Evolutionary conservation across 2,329 filamentous ascomycete species (phyloP).

Genomic region (Thelonectria discophora): DNA sequence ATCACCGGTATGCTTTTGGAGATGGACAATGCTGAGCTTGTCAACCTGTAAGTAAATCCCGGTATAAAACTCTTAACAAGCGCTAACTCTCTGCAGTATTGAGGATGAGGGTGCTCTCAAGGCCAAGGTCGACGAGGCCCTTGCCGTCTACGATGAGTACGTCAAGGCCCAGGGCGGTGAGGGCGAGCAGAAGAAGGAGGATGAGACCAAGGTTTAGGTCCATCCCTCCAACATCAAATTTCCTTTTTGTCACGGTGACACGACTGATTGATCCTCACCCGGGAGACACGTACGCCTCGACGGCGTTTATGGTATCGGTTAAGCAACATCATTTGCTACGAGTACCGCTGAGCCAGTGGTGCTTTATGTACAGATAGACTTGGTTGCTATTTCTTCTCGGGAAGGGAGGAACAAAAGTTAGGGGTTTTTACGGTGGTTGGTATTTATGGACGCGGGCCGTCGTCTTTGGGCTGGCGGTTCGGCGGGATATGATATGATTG

Average conservation of each 20-base stretch:
- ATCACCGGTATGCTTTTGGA: slow-evolving; percentile 99
- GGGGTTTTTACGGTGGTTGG: slow-evolving; percentile 43
- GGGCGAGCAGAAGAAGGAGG: slow-evolving; percentile 60
- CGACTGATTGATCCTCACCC: slow-evolving; percentile 41
- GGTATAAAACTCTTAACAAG: slow-evolving; percentile 6
- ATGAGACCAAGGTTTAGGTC: slow-evolving; percentile 54
- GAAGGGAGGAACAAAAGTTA: slow-evolving; percentile 50
- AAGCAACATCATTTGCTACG: slow-evolving; percentile 43
- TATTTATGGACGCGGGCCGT: slow-evolving; percentile 36
- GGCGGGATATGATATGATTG: slow-evolving; percentile 33
- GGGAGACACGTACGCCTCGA: slow-evolving; percentile 38
- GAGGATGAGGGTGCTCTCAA: slow-evolving; percentile 89
- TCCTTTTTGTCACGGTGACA: slow-evolving; percentile 44
- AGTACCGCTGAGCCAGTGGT: slow-evolving; percentile 39
- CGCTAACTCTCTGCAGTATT: slow-evolving; percentile 65
- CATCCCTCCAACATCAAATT: slow-evolving; percentile 32
- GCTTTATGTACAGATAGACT: slow-evolving; percentile 54
- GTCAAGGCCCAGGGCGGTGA: slow-evolving; percentile 79
- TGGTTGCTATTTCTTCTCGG: slow-evolving; percentile 51
- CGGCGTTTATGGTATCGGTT: slow-evolving; percentile 40
- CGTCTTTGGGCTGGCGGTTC: slow-evolving; percentile 33
- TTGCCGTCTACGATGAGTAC: slow-evolving; percentile 98
- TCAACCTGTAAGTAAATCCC: slow-evolving; percentile 82
- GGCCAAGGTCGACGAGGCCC: slow-evolving; percentile 96
- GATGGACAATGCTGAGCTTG: slow-evolving; percentile 96